Conservation (phyloP, 2,329 filamentous ascomycete genomes). For the Lasiodiplodia sp. region DNA sequence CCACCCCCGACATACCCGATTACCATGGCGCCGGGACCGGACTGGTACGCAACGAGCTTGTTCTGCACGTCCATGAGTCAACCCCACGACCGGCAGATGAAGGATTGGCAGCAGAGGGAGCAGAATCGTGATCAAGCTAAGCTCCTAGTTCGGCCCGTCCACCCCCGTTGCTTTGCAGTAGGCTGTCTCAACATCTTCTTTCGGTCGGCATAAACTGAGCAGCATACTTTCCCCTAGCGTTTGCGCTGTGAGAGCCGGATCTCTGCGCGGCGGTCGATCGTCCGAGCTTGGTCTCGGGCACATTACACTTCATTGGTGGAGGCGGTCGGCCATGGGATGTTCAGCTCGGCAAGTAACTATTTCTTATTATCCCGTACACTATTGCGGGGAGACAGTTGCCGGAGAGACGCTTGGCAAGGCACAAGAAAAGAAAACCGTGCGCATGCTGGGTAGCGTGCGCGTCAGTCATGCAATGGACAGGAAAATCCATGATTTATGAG, state of each 20-base stretch:
- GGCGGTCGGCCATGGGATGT: conserved; percentile 7
- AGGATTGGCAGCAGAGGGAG: background rate
- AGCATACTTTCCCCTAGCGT: background rate
- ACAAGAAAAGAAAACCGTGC: background rate
- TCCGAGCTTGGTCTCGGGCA: background rate
- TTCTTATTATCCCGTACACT: background rate
- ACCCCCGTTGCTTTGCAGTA: conserved; percentile 12
- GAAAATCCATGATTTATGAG: background rate
- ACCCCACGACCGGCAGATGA: background rate
- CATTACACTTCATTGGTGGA: background rate
- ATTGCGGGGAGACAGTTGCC: background rate
- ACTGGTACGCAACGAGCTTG: background rate
- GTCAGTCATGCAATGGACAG: background rate
- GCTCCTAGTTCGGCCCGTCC: conserved; percentile 19
- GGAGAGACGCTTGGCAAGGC: background rate
- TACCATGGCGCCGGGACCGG: conserved; percentile 7
- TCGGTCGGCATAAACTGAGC: too few species aligned
- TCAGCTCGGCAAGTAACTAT: background rate
- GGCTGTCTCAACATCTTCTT: conserved; percentile 11
- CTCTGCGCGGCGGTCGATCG: conserved; percentile 3
- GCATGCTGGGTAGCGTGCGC: background rate
- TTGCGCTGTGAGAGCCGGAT: background rate
- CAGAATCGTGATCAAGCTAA: background rate
- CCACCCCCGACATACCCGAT: conserved; percentile 1
- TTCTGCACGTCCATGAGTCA: background rate